These are phyloP conservation scores for Aspergillus nanangensis DNA, from an alignment of 495 filamentous ascomycete species.

Conservation along the genomic window DNA sequence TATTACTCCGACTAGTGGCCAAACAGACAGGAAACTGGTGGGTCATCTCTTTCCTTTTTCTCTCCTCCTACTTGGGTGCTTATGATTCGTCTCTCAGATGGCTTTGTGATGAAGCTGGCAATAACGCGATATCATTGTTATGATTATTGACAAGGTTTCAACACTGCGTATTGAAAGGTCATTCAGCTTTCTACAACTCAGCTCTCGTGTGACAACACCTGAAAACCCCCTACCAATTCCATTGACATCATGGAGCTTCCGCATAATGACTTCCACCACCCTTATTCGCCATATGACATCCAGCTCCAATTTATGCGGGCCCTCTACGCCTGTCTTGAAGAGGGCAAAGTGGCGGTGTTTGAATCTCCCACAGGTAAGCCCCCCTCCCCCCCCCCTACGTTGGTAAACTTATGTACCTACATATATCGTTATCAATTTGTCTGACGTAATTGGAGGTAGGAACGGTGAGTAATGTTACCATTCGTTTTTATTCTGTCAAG, in stretches of 20 bases:
- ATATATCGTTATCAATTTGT: conserved; percentile 8
- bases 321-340: conserved; percentile 76
- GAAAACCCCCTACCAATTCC: background rate
- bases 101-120: no score
- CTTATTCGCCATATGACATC: conserved; percentile 86
- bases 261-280: conserved; percentile 74
- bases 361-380: conserved; percentile 81
- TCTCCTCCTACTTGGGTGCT: no score
- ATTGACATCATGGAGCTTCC: conserved; percentile 17
- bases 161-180: no score
- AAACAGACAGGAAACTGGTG: no score
- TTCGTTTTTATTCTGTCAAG: background rate
- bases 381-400: background rate
- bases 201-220: no score
- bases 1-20: no score
- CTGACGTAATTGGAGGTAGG: conserved; percentile 24
- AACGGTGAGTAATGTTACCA: conserved; percentile 30
- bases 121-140: no score
- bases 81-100: no score
- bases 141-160: no score
- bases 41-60: no score
- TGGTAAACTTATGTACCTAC: no score
- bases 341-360: conserved; percentile 80
- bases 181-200: no score
- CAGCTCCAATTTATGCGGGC: conserved; percentile 87